Base-by-base conservation (phyloP, 2,329 filamentous ascomycete genomes). In the Aspergillus latus region DNA sequence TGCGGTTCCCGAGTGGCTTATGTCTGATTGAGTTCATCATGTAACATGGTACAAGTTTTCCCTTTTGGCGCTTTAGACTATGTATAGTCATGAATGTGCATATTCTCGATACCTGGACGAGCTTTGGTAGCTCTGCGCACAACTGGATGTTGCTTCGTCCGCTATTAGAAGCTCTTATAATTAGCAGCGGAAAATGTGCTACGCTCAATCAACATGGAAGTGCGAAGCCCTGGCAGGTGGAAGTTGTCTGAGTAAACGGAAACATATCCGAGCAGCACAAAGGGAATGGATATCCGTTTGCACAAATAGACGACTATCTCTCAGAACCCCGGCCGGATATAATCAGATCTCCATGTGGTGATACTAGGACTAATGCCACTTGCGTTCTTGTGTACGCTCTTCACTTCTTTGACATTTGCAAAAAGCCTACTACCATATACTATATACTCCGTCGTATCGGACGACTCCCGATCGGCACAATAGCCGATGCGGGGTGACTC, bases 1-100 rank as follows among this genome's bases (percentile, higher is more conserved):
- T 66, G 83, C 83, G 2, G 84, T 87, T 60, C 84, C 84, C 2
- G 84, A 87, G 43, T 87, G 84, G 84, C 68, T 87, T 47, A 69
- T 80, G 60, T 76, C 64, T 51, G 69, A 72, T 62, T 70, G 55
- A 10, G 28, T 13, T 13, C 10, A 11, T 37, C 8, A 37, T 34
- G 32, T 7, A 34, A 1, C 9, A 37, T 3, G 34, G 5, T 37
- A 13, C 11, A 34, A 13, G 13, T 37, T 9, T 37, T n/a, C 13
- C 9, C 9, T 39, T 13, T 5, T 39, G 5, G 36, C 13, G 5
- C 5, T 39, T 11, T 5, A 39, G 21, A 29, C 40, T 10, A 16
- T 10, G 10, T 16, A 28, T 21, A 34, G 32, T 21, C 21, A 3
- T 21, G 21, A 21, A 21, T 21, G 21, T 21, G 21, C 21, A 21